Evolutionary conservation across 331 rosid genomes (phyloP).

Genomic region (Acacia concinna): DNA sequence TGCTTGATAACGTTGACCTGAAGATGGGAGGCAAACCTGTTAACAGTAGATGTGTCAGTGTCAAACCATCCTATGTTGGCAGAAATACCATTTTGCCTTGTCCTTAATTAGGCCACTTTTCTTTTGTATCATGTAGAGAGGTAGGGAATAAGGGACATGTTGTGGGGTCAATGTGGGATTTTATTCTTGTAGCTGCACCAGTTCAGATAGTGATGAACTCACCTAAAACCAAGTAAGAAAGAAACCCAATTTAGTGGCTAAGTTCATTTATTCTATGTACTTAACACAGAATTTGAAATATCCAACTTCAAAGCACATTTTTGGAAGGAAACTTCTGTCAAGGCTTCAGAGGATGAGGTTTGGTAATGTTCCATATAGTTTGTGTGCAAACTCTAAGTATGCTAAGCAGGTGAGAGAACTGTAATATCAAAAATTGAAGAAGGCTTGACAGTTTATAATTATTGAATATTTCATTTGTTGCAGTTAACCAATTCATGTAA

Average conservation of each 20-base stretch:
- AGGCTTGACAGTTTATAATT: neutral
- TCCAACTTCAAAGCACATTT: neutral
- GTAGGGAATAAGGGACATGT: neutral
- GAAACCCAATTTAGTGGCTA: neutral
- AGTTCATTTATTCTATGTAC: neutral
- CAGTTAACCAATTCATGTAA: neutral
- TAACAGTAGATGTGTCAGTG: slow-evolving; percentile 36
- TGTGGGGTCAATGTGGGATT: neutral
- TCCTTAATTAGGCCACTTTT: neutral
- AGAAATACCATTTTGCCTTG: slow-evolving; percentile 26
- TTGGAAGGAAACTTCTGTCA: neutral
- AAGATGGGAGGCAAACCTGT: neutral
- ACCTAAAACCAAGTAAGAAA: neutral
- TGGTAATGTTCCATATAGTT: neutral
- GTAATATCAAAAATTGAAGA: neutral
- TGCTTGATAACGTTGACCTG: slow-evolving; percentile 32
- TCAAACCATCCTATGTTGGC: slow-evolving; percentile 40
- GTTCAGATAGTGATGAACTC: neutral
- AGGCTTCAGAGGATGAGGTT: neutral
- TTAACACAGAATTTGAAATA: neutral
- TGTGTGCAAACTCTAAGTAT: neutral
- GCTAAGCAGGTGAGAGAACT: neutral
- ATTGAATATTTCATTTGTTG: neutral
- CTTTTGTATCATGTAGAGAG: neutral
- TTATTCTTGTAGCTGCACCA: neutral